Evolutionary conservation across 768 basidiomycete species (phyloP).

Genomic region (Tricholoma furcatifolium): DNA sequence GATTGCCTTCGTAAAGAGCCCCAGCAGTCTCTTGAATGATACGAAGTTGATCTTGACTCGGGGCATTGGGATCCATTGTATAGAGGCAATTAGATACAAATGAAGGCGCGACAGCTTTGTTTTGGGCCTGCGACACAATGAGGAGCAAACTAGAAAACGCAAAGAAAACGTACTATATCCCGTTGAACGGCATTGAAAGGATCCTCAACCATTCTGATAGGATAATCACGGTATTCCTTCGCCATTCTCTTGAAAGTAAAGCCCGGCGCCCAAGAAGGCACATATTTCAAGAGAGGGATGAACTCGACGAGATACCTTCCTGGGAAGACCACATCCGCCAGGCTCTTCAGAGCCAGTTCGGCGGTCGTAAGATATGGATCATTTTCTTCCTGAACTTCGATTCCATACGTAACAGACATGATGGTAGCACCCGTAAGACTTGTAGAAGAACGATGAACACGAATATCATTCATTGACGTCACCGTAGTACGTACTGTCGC

Average conservation of each 20-base stretch:
- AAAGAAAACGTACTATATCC: slow-evolving; percentile 13
- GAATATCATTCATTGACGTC: neutral
- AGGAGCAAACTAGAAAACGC: neutral
- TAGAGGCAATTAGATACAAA: slow-evolving; percentile 15
- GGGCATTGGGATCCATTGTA: neutral
- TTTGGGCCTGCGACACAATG: slow-evolving; percentile 1
- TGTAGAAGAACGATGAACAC: neutral
- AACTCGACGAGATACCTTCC: slow-evolving; percentile 33
- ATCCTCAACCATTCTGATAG: slow-evolving; percentile 18
- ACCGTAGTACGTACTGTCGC: slow-evolving; percentile 24
- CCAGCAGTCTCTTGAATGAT: slow-evolving; percentile 1
- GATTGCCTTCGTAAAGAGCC: neutral
- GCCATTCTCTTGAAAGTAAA: slow-evolving; percentile 34
- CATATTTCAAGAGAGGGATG: slow-evolving; percentile 27
- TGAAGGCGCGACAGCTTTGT: slow-evolving; percentile 19
- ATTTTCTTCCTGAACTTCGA: slow-evolving; percentile 26
- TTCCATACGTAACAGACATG: slow-evolving; percentile 33
- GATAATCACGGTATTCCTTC: slow-evolving; percentile 18
- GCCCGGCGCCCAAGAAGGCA: slow-evolving; percentile 36
- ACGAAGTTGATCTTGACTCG: neutral
- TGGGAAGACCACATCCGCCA: slow-evolving; percentile 26
- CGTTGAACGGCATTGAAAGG: slow-evolving; percentile 20
- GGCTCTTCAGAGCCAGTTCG: slow-evolving; percentile 26
- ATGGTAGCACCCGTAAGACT: slow-evolving; percentile 24
- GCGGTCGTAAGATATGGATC: slow-evolving; percentile 35